Base-by-base conservation (phyloP, 1,284 basidiomycete genomes). In the Inonotus hispidus region DNA sequence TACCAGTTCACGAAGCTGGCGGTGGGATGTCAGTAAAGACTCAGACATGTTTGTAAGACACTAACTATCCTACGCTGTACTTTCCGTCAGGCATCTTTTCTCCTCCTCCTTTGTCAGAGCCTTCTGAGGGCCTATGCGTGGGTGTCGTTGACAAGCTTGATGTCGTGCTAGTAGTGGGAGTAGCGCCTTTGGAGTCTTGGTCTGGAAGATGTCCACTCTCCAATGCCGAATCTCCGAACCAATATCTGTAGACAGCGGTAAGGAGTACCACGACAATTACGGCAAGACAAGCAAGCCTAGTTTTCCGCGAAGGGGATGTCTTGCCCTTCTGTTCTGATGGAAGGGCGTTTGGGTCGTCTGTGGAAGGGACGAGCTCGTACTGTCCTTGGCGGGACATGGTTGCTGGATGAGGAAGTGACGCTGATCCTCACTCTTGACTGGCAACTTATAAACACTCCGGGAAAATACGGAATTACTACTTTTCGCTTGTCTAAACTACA, bases 21-120 rank as follows among this genome's bases (percentile, higher is more conserved):
- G 27, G 60, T 38, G 43, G 32, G 45, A 58, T n/a, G 56, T 54
- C 21, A 32, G 54, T 62, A 62, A 55, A 62, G 55, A 32, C 41
- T 59, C 32, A 4, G 53, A 53, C 39, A 61, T 13, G 19, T n/a
- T 32, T 56, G 57, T 27, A n/a, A 32, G 32, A 64, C 38, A 82
- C 88, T 72, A 68, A 91, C 88, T 91, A 91, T 78, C 87, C 89
- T 68, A 91, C 82, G 64, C 85, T 91, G 67, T 84, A 83, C 71
- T 88, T 90, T 65, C 82, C 83, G 41, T 65, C 65, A 4, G 70
- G 68, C 65, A 66, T 66, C 65, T 70, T 72, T 43, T 68, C 70
- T 63, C 67, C 69, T 37, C 56, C 60, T 38, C 35, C 47, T 60
- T 55, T 39, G 25, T 53, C 49, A 35, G 23, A n/a, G 11, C 47